Evolutionary conservation across 208 protist genomes (phyloP).

Genomic region (Crithidia brevicula): DNA sequence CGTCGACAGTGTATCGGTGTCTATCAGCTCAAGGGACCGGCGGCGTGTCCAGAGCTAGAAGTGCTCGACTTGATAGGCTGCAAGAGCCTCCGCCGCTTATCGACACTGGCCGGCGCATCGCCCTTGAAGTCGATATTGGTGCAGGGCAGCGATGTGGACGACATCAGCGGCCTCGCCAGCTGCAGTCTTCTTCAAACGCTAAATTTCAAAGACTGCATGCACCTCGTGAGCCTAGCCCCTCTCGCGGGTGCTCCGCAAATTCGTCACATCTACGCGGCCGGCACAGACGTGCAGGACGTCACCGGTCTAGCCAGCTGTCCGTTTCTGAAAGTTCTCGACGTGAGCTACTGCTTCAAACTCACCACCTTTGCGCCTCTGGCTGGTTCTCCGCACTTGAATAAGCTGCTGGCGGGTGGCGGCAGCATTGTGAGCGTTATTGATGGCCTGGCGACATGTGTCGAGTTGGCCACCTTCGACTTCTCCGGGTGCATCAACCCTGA

Average conservation of each 20-base stretch:
- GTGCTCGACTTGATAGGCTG: constrained; percentile 8
- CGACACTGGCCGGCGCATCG: background rate
- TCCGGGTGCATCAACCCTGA: background rate
- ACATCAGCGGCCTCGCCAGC: constrained; percentile 9
- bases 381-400: background rate
- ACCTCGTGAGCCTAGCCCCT: background rate
- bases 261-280: background rate
- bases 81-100: constrained; percentile 9
- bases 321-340: constrained; percentile 1
- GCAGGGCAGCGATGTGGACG: constrained; percentile 10
- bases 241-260: background rate
- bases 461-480: background rate
- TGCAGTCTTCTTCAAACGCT: constrained; percentile 1
- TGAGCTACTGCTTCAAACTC: constrained; percentile 15
- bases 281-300: constrained; percentile 8
- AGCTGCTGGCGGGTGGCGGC: background rate
- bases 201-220: background rate
- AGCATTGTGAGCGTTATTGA: constrained; percentile 6
- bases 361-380: background rate
- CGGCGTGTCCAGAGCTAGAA: constrained; percentile 5
- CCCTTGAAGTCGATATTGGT: background rate
- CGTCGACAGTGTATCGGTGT: constrained; percentile 2
- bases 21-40: background rate
- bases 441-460: background rate
- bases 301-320: constrained; percentile 5